Evolutionary conservation across 176 grass and related monocot genomes (phyloP), one percentile per base, ranked within the genome.

Genomic region (Raddia distichophylla): DNA sequence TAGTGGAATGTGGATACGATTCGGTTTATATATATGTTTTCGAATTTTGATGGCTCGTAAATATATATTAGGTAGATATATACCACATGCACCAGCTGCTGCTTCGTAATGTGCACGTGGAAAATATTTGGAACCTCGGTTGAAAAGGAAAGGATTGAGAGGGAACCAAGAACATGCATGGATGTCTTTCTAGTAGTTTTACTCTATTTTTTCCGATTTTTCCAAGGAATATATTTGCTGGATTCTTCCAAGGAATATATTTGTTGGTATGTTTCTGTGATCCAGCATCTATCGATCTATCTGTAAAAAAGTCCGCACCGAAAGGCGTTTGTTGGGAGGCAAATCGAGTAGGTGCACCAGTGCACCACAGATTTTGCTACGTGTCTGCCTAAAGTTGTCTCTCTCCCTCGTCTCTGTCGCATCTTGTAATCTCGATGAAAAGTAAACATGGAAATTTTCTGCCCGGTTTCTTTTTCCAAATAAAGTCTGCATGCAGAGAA

Each of bases 221-320:
- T 52, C 17, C 17, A 48, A 20, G 50, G 61, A 58, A 71, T 71
- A 76, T 83, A 67, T 83, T 55, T 83, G 80, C 33, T 73, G 55
- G 13, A 40, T 40, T 40, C 4, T 74, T n/a, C 72, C 17, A 48
- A 20, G 50, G 61, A 58, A 71, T 71, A 76, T 83, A 75, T 83
- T 55, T 83, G 69, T 18, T 73, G 55, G n/a, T 32, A 51, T 71
- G 22, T 15, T 52, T 71, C 3, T 14, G 7, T 14, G 7, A 13
- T 78, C 60, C 9, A 64, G 20, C 57, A 9, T 48, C 44, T 2
- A 40, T 40, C 37, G 9, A 71, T n/a, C 18, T 34, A 40, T 58
- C 37, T 40, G 35, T n/a, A 22, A 53, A 37, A 37, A 34, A 27
- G 4, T 53, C 10, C 3, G 44, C 83, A n/a, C 67, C 74, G 65